phyloP scores from a whole-genome alignment of 2,329 filamentous ascomycete species.

The Rosellinia necatrix region DNA sequence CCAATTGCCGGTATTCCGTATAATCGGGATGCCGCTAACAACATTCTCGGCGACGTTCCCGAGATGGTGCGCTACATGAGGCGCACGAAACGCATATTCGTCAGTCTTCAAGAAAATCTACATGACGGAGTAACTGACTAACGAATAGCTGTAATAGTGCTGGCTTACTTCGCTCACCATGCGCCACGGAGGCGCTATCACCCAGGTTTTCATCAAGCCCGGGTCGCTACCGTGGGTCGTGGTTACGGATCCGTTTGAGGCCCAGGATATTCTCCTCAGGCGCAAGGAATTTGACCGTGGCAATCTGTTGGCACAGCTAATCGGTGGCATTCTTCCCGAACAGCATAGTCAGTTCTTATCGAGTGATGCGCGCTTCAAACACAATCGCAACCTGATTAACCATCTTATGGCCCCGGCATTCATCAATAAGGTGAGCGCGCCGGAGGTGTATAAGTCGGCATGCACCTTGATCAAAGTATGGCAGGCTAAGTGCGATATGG shows the following conservation, averaged over 20 bases:
- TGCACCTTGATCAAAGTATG: conserved; percentile 43
- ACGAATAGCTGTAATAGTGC: conserved; percentile 26
- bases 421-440: conserved; percentile 41
- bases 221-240: conserved; percentile 49
- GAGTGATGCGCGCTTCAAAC: conserved; percentile 41
- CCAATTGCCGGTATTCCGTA: conserved; percentile 53
- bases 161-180: conserved; percentile 40
- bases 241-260: conserved; percentile 48
- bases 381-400: conserved; percentile 43
- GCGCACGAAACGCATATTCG: conserved; percentile 41
- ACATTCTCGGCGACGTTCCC: conserved; percentile 49
- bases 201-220: conserved; percentile 54
- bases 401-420: conserved; percentile 46
- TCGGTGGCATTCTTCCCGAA: conserved; percentile 41
- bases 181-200: conserved; percentile 46
- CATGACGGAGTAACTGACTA: neutral
- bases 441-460: conserved; percentile 41
- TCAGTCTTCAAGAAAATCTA: conserved; percentile 20
- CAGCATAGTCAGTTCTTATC: conserved; percentile 41
- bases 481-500: conserved; percentile 39
- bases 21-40: conserved; percentile 43
- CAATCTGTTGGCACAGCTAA: conserved; percentile 39
- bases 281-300: conserved; percentile 52
- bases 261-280: conserved; percentile 50
- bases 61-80: conserved; percentile 45